Conservation (phyloP, 345 rosid genomes). For the Syzygium oleosum region DNA sequence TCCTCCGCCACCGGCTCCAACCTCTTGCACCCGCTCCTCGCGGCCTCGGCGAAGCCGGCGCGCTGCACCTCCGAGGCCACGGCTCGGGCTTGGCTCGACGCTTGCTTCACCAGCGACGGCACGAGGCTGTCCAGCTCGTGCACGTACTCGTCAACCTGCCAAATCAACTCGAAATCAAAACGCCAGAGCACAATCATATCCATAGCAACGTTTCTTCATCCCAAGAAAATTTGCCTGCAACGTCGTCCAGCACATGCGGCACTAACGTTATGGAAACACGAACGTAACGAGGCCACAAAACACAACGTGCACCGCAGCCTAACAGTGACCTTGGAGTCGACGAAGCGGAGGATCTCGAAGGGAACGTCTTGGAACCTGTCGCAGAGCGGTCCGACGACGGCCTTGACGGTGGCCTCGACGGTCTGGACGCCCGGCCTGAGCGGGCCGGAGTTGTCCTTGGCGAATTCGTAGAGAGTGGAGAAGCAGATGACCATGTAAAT, state of each 20-base stretch:
- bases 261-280: background rate
- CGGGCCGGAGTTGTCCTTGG: slow-evolving; percentile 74
- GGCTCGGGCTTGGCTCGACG: slow-evolving; percentile 42
- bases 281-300: background rate
- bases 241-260: background rate
- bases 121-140: slow-evolving; percentile 37
- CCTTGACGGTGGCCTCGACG: slow-evolving; percentile 46
- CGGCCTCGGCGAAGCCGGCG: slow-evolving; percentile 37
- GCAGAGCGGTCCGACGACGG: slow-evolving; percentile 57
- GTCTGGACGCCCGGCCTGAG: slow-evolving; percentile 55
- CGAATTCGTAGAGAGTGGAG: slow-evolving; percentile 43
- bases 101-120: slow-evolving; percentile 57
- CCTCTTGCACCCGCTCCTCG: slow-evolving; percentile 25
- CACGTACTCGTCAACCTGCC: slow-evolving; percentile 48
- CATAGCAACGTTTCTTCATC: background rate
- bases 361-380: slow-evolving; percentile 52
- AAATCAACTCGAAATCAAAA: too few species aligned
- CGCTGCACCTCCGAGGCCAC: slow-evolving; percentile 56
- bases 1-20: slow-evolving; percentile 45
- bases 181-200: background rate
- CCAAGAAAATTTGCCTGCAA: background rate
- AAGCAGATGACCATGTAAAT: slow-evolving; percentile 34
- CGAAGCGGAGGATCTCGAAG: slow-evolving; percentile 48
- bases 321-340: slow-evolving; percentile 53
- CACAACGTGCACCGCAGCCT: background rate